Percentiles rank a stretch among this genome's conserved stretches.
Conservation (phyloP, 2,329 filamentous ascomycete genomes). For the Ophiocordyceps camponoti-saundersi region DNA sequence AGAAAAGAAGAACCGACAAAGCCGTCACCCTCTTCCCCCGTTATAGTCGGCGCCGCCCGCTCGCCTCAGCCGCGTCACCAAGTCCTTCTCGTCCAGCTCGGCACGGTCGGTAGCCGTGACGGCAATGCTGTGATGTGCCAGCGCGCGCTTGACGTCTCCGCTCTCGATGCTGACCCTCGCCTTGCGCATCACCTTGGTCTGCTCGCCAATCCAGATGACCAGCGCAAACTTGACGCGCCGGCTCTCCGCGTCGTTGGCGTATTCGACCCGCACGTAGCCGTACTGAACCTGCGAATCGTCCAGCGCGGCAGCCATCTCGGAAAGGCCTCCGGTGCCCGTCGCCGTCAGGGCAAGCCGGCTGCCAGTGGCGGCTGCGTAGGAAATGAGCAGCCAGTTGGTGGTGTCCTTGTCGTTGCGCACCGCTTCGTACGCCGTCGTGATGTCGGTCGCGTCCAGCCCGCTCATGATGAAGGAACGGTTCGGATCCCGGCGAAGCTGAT, state of each 20-base stretch:
- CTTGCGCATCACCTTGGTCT: constrained; percentile 52
- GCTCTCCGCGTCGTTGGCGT: constrained; percentile 55
- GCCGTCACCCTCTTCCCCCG: constrained; percentile 35
- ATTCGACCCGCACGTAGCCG: constrained; percentile 48
- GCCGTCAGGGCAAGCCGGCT: constrained; percentile 37
- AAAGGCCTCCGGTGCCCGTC: constrained; percentile 43
- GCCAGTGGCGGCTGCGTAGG: constrained; percentile 36
- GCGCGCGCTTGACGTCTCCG: constrained; percentile 44
- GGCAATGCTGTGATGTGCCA: constrained; percentile 48
- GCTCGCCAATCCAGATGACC: constrained; percentile 50
- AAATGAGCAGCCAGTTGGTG: constrained; percentile 51
- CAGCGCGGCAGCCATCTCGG: constrained; percentile 37
- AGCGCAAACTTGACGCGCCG: constrained; percentile 52
- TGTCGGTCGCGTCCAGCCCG: constrained; percentile 38
- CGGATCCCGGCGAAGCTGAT: no score
- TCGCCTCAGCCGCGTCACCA: constrained; percentile 44
- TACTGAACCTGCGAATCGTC: constrained; percentile 47
- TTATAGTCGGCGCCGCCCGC: constrained; percentile 58
- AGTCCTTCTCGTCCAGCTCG: constrained; percentile 44
- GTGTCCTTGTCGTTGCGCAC: constrained; percentile 49
- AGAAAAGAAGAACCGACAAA: not conserved
- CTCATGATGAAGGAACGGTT: constrained; percentile 25
- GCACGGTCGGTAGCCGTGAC: constrained; percentile 42
- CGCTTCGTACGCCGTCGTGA: constrained; percentile 46
- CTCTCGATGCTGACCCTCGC: constrained; percentile 52